Percentiles rank a stretch among this genome's conserved stretches.
phyloP scores from a whole-genome alignment of 257 asterid genomes.

The Sherardia arvensis region DNA sequence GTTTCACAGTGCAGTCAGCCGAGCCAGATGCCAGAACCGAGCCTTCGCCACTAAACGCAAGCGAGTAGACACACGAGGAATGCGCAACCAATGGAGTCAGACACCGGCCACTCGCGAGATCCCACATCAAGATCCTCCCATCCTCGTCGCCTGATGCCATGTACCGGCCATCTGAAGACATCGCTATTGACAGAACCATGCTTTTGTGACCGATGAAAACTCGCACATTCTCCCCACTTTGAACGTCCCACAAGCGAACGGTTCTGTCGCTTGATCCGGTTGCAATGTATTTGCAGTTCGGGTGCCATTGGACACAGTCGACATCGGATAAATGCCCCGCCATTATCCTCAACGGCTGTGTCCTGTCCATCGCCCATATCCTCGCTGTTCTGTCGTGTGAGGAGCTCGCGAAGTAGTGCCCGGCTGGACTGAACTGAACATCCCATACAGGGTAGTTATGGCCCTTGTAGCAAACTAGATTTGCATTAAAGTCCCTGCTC shows the following conservation, averaged over 20 bases:
- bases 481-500: conserved; percentile 84
- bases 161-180: conserved; percentile 96
- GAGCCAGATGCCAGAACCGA: conserved; percentile 98
- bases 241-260: conserved; percentile 96
- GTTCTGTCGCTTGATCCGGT: conserved; percentile 99
- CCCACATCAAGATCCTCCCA: conserved; percentile 98
- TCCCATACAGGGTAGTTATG: conserved; percentile 99
- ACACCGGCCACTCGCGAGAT: conserved; percentile 92
- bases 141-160: conserved; percentile 99
- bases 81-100: conserved; percentile 88
- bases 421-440: conserved; percentile 94
- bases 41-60: conserved; percentile 94
- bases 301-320: conserved; percentile 97
- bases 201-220: conserved; percentile 92
- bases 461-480: conserved; percentile 98
- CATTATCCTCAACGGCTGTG: conserved; percentile 89
- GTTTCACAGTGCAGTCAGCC: conserved; percentile 92
- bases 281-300: conserved; percentile 89
- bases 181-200: conserved; percentile 75
- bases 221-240: conserved; percentile 91
- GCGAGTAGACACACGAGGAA: conserved; percentile 90
- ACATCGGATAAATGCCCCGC: conserved; percentile 99
- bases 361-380: conserved; percentile 95
- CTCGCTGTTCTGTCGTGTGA: conserved; percentile 97
- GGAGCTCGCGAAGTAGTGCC: conserved; percentile 98